Conservation (phyloP, 1,284 basidiomycete species). For the Ceratobasidium papillatum region DNA sequence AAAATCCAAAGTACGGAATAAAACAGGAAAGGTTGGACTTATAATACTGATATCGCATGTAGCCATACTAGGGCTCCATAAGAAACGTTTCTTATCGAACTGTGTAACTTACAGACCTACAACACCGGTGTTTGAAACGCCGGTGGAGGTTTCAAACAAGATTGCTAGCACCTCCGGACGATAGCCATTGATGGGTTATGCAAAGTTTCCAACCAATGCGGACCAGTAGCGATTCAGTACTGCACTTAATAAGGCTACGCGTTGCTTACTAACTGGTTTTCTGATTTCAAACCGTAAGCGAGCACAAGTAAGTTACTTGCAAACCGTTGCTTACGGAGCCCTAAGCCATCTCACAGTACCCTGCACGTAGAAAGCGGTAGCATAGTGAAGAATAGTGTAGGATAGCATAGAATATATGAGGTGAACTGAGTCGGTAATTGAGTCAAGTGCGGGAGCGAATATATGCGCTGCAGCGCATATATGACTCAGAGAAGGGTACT, state of each 20-base stretch:
- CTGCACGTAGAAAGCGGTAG: no score
- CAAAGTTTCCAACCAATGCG: background rate
- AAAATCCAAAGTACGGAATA: no score
- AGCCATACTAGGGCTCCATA: background rate
- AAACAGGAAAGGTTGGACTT: no score
- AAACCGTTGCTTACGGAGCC: slow-evolving; percentile 13
- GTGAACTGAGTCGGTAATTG: no score
- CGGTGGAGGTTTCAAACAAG: background rate
- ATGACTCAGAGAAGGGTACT: no score
- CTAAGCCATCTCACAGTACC: no score
- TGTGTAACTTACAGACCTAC: background rate
- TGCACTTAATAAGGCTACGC: background rate
- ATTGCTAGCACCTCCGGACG: background rate
- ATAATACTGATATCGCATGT: no score
- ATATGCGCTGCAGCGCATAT: no score
- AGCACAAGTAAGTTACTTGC: background rate
- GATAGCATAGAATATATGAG: no score
- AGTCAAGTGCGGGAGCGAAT: no score
- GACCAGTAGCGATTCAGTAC: background rate
- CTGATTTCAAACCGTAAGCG: background rate
- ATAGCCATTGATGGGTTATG: background rate
- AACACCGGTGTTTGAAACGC: background rate
- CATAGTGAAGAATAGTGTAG: no score
- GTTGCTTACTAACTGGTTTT: background rate
- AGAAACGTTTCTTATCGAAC: slow-evolving; percentile 10